Base-by-base conservation (phyloP, 257 asterid species). In the Petrea volubilis region DNA sequence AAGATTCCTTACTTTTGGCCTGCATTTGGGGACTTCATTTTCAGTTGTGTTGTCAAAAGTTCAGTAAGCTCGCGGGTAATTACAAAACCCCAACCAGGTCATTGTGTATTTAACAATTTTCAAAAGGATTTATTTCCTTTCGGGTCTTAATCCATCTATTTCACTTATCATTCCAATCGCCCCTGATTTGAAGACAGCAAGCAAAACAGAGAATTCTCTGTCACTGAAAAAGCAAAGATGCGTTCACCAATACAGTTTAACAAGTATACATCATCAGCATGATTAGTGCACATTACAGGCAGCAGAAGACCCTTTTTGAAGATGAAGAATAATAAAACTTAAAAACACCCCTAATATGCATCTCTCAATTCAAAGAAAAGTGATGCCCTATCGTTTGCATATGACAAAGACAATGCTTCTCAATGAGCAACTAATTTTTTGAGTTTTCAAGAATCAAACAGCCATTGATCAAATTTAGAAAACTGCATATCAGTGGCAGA, bases 91-190 rank as follows among this genome's bases (percentile, higher is more conserved):
- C 18, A 49, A 68, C 58, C 13, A 34, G 49, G 41, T 68, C 65
- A 67, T 33, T 40, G 63, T 40, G 72, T 77, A 6, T n/a, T 72
- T 75, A 59, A 76, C 64, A 72, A 65, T 81, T 80, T 82, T 81
- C 79, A 73, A 77, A 73, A 63, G 64, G 80, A 72, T 81, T 71
- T 79, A 69, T 66, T 55, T 80, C 69, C 28, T 72, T 60, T 71
- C 81, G 44, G 8, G 27, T 0, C 0, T 15, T 40, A 20, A 46
- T 23, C 74, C 21, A 40, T 74, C 60, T 63, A 55, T 76, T 49
- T 71, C 59, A 21, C 18, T 43, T 33, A 56, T 50, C 64, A 64
- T 50, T 71, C 57, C 25, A 49, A 9, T 60, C 51, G 31, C 52
- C 49, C 55, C 75, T 60, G 75, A 29, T 40, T 29, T 50, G 46